Conservation (phyloP, 345 rosid species). For the Dovyalis caffra region DNA sequence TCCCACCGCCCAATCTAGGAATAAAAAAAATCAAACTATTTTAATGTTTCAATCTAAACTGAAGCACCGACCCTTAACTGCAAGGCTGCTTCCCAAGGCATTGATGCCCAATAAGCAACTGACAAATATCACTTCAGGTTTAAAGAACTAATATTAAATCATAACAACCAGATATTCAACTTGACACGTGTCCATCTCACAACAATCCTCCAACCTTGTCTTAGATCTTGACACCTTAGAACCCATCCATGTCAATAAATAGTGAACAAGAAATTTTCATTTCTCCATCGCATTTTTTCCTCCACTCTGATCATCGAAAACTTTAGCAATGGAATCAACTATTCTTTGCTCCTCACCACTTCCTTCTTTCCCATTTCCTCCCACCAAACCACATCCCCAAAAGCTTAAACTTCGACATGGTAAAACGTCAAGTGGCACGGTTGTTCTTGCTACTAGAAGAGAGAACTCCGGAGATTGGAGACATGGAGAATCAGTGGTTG, state of each 20-base stretch:
- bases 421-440: not conserved
- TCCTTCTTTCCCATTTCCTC: slow-evolving; percentile 2
- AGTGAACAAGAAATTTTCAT: not conserved
- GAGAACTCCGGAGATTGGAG: not conserved
- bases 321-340: slow-evolving; percentile 1
- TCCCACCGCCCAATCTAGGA: too few relatives aligned
- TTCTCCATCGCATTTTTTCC: not conserved
- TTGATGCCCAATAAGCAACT: not conserved
- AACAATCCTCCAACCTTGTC: not conserved
- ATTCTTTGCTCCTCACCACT: slow-evolving; percentile 7
- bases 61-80: slow-evolving; percentile 1
- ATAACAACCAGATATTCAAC: not conserved
- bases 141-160: not conserved
- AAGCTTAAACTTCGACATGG: not conserved
- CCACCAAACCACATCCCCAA: not conserved
- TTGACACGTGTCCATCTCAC: slow-evolving; percentile 1
- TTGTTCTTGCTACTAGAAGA: not conserved
- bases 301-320: not conserved
- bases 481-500: not conserved
- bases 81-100: not conserved
- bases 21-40: not conserved
- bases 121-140: not conserved
- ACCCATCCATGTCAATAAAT: not conserved
- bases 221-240: not conserved
- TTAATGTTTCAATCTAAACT: not conserved